Evolutionary conservation across 1,284 basidiomycete genomes (phyloP).

Genomic region (Cryptococcus sp.): DNA sequence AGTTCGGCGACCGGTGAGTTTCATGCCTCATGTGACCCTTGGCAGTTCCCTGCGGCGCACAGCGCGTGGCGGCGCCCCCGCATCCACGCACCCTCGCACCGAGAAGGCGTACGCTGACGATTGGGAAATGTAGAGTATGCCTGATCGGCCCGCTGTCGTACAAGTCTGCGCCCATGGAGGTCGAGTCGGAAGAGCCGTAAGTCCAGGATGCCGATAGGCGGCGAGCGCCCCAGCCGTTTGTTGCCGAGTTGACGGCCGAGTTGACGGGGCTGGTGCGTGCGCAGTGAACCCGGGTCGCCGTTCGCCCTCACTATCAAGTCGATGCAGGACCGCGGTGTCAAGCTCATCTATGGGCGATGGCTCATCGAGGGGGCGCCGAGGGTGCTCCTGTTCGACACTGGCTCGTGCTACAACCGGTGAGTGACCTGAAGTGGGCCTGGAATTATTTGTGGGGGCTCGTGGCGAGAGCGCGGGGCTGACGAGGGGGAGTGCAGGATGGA

Average conservation of each 20-base stretch:
- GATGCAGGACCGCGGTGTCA: slow-evolving; percentile 86
- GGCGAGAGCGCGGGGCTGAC: neutral
- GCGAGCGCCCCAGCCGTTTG: slow-evolving; percentile 37
- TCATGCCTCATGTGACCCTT: too few species aligned
- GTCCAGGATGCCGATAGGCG: too few species aligned
- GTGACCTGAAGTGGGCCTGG: too few species aligned
- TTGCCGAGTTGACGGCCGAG: too few species aligned
- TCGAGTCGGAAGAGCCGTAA: slow-evolving; percentile 83
- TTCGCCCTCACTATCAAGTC: slow-evolving; percentile 66
- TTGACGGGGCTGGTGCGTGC: slow-evolving; percentile 1
- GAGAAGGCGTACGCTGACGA: neutral
- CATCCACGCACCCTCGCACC: neutral
- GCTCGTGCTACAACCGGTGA: slow-evolving; percentile 68
- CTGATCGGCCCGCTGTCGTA: slow-evolving; percentile 93
- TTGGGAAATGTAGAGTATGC: slow-evolving; percentile 18
- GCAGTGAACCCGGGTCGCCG: slow-evolving; percentile 53
- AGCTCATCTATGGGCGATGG: slow-evolving; percentile 94
- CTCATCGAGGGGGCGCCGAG: slow-evolving; percentile 92
- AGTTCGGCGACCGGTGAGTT: slow-evolving; percentile 58
- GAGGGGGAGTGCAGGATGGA: slow-evolving; percentile 61
- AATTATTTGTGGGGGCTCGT: neutral
- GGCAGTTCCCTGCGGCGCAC: too few species aligned
- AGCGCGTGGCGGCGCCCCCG: neutral
- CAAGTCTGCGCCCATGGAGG: slow-evolving; percentile 98
- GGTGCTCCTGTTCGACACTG: slow-evolving; percentile 93